Evolutionary conservation across 2,329 filamentous ascomycete genomes (phyloP).

Genomic region (Coccinonectria pachysandricola): DNA sequence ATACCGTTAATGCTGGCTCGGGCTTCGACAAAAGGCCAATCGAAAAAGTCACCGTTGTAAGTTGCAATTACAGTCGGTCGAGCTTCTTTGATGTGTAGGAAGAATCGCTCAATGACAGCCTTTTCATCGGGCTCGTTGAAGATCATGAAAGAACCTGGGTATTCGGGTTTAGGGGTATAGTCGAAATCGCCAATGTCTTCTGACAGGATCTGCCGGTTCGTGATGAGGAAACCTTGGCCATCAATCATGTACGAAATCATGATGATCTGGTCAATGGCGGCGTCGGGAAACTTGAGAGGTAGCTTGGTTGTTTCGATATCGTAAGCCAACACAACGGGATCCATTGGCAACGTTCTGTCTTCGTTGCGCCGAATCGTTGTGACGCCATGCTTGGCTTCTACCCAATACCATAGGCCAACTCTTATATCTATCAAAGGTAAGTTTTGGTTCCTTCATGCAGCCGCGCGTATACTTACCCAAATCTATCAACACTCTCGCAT

Average conservation of each 20-base stretch:
- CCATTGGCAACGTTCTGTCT: constrained; percentile 78
- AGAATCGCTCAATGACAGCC: constrained; percentile 78
- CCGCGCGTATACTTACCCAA: constrained; percentile 57
- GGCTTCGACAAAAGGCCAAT: constrained; percentile 97
- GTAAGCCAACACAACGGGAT: constrained; percentile 97
- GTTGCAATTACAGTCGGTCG: constrained; percentile 94
- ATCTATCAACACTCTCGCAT: constrained; percentile 97
- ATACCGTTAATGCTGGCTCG: constrained; percentile 89
- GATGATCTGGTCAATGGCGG: constrained; percentile 93
- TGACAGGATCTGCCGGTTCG: constrained; percentile 93
- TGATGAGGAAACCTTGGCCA: constrained; percentile 94
- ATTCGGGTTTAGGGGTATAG: constrained; percentile 95
- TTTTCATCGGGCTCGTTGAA: constrained; percentile 98
- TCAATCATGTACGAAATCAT: constrained; percentile 99
- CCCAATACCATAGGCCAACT: constrained; percentile 93
- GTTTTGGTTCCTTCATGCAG: too few species aligned
- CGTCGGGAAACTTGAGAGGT: constrained; percentile 92
- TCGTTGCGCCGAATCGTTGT: constrained; percentile 78
- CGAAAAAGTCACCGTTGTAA: constrained; percentile 99
- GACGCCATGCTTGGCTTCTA: constrained; percentile 85
- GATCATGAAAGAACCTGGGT: constrained; percentile 89
- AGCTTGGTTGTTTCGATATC: constrained; percentile 98
- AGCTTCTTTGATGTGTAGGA: constrained; percentile 89
- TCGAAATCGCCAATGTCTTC: constrained; percentile 97
- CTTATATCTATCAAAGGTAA: constrained; percentile 60